These are phyloP conservation scores for Dactylella cylindrospora DNA, from an alignment of 2,329 filamentous ascomycete genomes.

Conservation along the genomic window DNA sequence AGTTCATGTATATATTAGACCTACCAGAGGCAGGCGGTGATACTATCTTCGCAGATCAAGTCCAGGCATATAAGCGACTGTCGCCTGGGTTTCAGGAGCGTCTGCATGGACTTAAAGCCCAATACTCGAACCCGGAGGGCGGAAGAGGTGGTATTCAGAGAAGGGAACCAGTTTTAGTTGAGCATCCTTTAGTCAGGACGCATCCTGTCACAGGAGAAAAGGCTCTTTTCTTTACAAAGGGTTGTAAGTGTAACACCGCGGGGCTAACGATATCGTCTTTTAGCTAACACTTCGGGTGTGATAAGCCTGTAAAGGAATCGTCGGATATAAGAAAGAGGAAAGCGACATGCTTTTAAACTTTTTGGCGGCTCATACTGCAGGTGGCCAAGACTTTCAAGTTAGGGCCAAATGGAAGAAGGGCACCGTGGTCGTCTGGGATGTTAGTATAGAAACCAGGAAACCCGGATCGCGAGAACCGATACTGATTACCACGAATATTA, in stretches of 20 bases:
- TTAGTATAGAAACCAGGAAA: constrained; percentile 12
- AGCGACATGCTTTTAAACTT: constrained; percentile 76
- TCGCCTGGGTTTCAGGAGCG: constrained; percentile 77
- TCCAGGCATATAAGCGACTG: constrained; percentile 76
- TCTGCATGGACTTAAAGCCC: constrained; percentile 75
- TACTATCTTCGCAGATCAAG: constrained; percentile 78
- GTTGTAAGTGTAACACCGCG: constrained; percentile 71
- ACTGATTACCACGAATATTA: no score
- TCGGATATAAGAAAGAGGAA: constrained; percentile 84
- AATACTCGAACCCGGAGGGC: constrained; percentile 75
- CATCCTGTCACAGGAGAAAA: constrained; percentile 82
- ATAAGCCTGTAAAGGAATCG: constrained; percentile 56
- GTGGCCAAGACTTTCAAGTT: constrained; percentile 70
- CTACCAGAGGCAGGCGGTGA: constrained; percentile 65
- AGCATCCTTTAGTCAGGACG: constrained; percentile 77
- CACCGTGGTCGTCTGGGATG: constrained; percentile 81
- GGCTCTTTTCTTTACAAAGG: constrained; percentile 76
- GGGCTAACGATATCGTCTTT: constrained; percentile 18
- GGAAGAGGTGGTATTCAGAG: constrained; percentile 69
- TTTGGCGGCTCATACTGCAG: constrained; percentile 73
- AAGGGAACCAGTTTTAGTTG: constrained; percentile 71
- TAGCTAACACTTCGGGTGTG: not conserved
- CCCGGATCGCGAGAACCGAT: no score
- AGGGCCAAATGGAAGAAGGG: constrained; percentile 74
- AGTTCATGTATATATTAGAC: constrained; percentile 82